A percentile compares a stretch with the other conserved stretches of the same genome.
Conservation (phyloP, 2,329 filamentous ascomycete species). For the Aspergillus sp. region DNA sequence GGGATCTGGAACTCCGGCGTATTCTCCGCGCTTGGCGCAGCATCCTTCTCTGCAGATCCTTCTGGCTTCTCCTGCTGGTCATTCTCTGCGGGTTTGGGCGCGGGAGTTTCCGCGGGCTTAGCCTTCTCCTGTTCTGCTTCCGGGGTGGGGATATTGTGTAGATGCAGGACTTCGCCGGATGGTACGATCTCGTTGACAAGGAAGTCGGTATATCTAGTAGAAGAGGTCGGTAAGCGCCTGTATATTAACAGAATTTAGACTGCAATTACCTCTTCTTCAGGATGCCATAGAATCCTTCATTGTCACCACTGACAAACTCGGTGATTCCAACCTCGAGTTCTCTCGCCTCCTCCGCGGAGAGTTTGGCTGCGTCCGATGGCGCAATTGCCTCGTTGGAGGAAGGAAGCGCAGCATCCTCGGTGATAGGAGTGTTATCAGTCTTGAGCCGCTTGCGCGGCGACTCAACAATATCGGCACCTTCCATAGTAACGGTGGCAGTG, state of each 20-base stretch:
- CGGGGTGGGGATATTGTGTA: conserved; percentile 53
- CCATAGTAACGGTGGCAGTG: conserved; percentile 26
- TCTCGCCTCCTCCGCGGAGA: conserved; percentile 33
- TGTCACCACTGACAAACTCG: conserved; percentile 60
- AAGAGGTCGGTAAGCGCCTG: conserved; percentile 3
- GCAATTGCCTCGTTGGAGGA: conserved; percentile 17
- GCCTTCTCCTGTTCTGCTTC: conserved; percentile 14
- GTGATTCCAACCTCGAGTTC: conserved; percentile 62
- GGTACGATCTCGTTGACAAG: conserved; percentile 84
- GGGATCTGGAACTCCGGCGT: conserved; percentile 37
- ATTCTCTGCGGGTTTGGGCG: conserved; percentile 16
- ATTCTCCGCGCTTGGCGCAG: conserved; percentile 16
- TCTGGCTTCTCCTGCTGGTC: conserved; percentile 17
- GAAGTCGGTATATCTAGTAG: conserved; percentile 78
- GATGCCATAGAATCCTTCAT: conserved; percentile 62
- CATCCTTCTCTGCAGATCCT: conserved; percentile 13
- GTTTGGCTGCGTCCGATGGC: conserved; percentile 10
- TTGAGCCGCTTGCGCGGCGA: conserved; percentile 42
- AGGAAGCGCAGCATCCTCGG: conserved; percentile 20
- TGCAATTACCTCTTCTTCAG: conserved; percentile 63
- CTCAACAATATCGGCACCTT: conserved; percentile 33
- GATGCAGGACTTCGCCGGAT: conserved; percentile 73
- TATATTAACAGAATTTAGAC: background rate
- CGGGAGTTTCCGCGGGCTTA: conserved; percentile 12
- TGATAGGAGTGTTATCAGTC: conserved; percentile 26